Evolutionary conservation across 2,329 filamentous ascomycete genomes (phyloP).

Genomic region (Trichophyton rubrum): DNA sequence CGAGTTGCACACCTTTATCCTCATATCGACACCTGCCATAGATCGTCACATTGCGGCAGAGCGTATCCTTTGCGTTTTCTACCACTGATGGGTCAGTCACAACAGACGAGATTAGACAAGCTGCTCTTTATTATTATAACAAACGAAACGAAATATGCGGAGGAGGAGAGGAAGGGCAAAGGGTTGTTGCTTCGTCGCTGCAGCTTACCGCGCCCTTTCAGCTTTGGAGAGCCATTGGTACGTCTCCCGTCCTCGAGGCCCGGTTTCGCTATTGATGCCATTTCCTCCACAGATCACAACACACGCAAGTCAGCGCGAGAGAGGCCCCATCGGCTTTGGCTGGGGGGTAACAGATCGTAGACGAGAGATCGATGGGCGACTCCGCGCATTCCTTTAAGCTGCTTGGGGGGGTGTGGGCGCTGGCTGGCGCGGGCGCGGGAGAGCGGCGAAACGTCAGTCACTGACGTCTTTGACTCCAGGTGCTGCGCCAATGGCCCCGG

Average conservation of each 20-base stretch:
- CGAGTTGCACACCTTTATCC: conserved; percentile 50
- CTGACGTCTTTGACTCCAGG: not conserved
- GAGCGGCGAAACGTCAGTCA: not conserved
- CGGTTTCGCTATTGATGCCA: conserved; percentile 34
- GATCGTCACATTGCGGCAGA: conserved; percentile 85
- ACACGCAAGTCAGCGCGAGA: conserved; percentile 24
- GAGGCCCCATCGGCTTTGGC: conserved; percentile 30
- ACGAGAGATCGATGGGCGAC: not conserved
- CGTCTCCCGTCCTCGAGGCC: conserved; percentile 36
- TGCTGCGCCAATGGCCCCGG: too few species aligned
- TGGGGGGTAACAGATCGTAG: not conserved
- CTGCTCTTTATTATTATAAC: not conserved
- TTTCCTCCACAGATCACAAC: conserved; percentile 23
- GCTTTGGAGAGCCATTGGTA: conserved; percentile 34
- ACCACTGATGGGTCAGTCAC: conserved; percentile 5
- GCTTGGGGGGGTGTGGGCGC: not conserved
- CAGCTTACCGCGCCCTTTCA: conserved; percentile 37
- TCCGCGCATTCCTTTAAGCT: not conserved
- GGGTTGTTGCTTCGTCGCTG: not conserved
- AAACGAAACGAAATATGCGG: not conserved
- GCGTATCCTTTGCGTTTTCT: conserved; percentile 74
- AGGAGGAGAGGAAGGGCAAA: not conserved
- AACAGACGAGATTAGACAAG: not conserved
- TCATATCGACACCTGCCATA: conserved; percentile 89
- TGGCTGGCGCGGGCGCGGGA: not conserved